A percentile compares a stretch with the other conserved stretches of the same genome.
Evolutionary conservation across 1,139 yeast genomes (phyloP).

Genomic region (Pichiaceae sp.): DNA sequence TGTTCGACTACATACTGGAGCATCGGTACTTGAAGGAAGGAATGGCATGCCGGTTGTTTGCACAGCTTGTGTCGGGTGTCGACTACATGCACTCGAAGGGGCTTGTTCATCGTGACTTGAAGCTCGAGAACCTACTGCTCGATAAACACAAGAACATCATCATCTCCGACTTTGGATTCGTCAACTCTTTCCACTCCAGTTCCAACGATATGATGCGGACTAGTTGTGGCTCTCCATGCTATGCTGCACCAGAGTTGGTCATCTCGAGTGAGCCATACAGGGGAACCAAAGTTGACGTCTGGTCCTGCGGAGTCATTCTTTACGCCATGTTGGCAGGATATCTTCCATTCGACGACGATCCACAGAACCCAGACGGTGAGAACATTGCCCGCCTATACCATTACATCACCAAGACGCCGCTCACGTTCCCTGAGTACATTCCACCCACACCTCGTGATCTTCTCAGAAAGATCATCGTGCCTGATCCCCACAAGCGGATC

Average conservation of each 20-base stretch:
- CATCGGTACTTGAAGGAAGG: constrained; percentile 82
- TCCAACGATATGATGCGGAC: constrained; percentile 75
- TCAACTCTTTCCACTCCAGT: constrained; percentile 62
- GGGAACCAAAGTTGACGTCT: constrained; percentile 91
- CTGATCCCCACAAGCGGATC: constrained; percentile 79
- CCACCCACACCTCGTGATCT: constrained; percentile 89
- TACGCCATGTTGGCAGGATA: constrained; percentile 98
- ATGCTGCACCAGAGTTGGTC: constrained; percentile 96
- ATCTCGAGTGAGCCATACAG: constrained; percentile 81
- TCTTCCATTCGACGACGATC: constrained; percentile 96
- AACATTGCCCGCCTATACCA: constrained; percentile 87
- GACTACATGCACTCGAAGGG: constrained; percentile 84
- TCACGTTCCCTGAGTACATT: constrained; percentile 92
- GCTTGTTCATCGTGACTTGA: constrained; percentile 72
- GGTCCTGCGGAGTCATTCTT: constrained; percentile 94
- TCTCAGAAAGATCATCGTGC: constrained; percentile 72
- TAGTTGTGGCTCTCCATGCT: constrained; percentile 96
- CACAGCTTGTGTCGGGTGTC: constrained; percentile 90
- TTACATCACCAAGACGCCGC: constrained; percentile 83
- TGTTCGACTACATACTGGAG: constrained; percentile 84
- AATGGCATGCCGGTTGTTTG: constrained; percentile 78
- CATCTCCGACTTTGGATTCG: constrained; percentile 85
- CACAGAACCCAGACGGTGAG: constrained; percentile 92
- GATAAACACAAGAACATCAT: constrained; percentile 77
- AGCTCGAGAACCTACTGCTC: constrained; percentile 60